Percentiles rank a stretch among this genome's conserved stretches.
Evolutionary conservation across 2,329 filamentous ascomycete genomes (phyloP).

Genomic region (Fusarium musae): DNA sequence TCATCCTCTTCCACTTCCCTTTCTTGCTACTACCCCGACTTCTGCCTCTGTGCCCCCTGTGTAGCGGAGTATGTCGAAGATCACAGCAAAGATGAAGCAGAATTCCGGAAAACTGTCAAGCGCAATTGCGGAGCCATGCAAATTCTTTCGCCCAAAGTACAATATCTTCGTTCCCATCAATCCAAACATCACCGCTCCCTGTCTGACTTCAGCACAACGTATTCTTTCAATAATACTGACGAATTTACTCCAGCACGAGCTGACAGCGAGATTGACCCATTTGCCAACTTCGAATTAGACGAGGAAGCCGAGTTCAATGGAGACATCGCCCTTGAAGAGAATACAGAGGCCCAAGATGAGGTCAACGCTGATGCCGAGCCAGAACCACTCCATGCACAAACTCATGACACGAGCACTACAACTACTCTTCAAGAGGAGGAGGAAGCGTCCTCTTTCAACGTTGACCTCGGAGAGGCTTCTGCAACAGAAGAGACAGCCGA

Average conservation of each 20-base stretch:
- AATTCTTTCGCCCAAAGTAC: background rate
- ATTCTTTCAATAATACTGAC: conserved; percentile 44
- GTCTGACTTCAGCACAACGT: conserved; percentile 33
- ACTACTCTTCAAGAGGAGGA: conserved; percentile 49
- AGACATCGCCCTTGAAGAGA: conserved; percentile 30
- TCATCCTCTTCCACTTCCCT: conserved; percentile 8
- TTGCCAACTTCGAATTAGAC: conserved; percentile 42
- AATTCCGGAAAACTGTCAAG: conserved; percentile 21
- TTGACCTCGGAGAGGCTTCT: conserved; percentile 38
- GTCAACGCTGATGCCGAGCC: conserved; percentile 19
- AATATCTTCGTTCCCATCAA: background rate
- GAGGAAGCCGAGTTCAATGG: conserved; percentile 30
- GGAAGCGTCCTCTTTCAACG: conserved; percentile 41
- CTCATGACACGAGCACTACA: conserved; percentile 46
- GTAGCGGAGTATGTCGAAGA: conserved; percentile 25
- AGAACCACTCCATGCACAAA: conserved; percentile 21
- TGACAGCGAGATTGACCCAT: conserved; percentile 42
- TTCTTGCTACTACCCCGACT: conserved; percentile 32
- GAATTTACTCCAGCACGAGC: conserved; percentile 35
- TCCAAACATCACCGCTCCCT: conserved; percentile 14
- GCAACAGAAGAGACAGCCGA: conserved; percentile 38
- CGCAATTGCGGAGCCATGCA: background rate
- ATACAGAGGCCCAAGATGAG: conserved; percentile 28
- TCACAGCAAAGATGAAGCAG: conserved; percentile 32
- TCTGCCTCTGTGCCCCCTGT: conserved; percentile 34